phyloP scores from a whole-genome alignment of 1,139 yeast genomes.

The Candida frijolesensis region DNA sequence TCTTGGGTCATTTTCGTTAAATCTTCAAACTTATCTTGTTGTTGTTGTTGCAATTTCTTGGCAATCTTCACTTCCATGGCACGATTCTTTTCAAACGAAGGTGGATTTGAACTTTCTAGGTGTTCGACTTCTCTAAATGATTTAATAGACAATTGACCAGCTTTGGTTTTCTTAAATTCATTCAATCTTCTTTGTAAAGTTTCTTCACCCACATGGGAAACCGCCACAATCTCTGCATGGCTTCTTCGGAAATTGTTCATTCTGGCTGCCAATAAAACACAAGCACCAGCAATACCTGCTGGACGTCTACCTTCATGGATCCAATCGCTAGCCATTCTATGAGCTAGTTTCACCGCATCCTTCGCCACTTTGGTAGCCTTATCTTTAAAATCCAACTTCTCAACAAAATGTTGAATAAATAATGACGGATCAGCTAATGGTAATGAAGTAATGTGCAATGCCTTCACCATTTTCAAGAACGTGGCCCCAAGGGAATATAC shows the following conservation, averaged over 20 bases:
- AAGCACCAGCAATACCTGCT: slow-evolving; percentile 98
- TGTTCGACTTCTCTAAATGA: slow-evolving; percentile 57
- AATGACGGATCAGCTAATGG: slow-evolving; percentile 94
- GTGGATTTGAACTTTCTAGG: slow-evolving; percentile 69
- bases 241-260: slow-evolving; percentile 94
- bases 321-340: slow-evolving; percentile 94
- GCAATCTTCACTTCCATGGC: slow-evolving; percentile 28
- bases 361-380: slow-evolving; percentile 72
- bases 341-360: slow-evolving; percentile 87
- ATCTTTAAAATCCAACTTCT: slow-evolving; percentile 75
- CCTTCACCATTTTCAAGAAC: slow-evolving; percentile 84
- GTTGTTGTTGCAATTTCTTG: slow-evolving; percentile 13
- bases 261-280: slow-evolving; percentile 87
- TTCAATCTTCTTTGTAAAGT: slow-evolving; percentile 87
- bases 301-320: slow-evolving; percentile 96
- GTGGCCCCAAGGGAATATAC: slow-evolving; percentile 97
- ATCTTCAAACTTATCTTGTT: slow-evolving; percentile 17
- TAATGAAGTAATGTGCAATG: slow-evolving; percentile 69
- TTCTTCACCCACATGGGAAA: slow-evolving; percentile 93
- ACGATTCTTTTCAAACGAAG: slow-evolving; percentile 67
- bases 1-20: slow-evolving; percentile 13
- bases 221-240: slow-evolving; percentile 91
- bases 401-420: slow-evolving; percentile 92
- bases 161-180: slow-evolving; percentile 79
- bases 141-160: slow-evolving; percentile 72